Percentiles rank a stretch among this genome's conserved stretches.
phyloP scores from a whole-genome alignment of 2,329 filamentous ascomycete genomes.

The Zymoseptoria brevis region DNA sequence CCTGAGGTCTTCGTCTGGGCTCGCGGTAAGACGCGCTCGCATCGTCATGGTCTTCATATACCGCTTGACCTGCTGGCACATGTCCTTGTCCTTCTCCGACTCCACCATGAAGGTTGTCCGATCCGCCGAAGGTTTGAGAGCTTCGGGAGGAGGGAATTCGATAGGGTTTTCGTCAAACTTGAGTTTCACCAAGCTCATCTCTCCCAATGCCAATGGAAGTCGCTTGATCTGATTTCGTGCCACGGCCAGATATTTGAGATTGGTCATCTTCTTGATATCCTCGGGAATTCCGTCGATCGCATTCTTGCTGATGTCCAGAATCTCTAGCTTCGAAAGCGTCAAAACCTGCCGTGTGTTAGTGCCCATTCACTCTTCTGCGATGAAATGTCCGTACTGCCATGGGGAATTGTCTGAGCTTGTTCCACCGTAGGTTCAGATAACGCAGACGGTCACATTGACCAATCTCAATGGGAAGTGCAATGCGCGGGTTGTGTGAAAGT shows the following conservation, averaged over 20 bases:
- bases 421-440: constrained; percentile 74
- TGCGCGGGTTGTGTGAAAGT: constrained; percentile 70
- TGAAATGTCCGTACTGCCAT: constrained; percentile 46
- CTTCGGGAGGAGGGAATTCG: constrained; percentile 57
- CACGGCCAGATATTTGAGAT: constrained; percentile 80
- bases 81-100: constrained; percentile 52
- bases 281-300: constrained; percentile 69
- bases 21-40: constrained; percentile 19
- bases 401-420: constrained; percentile 61
- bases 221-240: constrained; percentile 81
- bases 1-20: constrained; percentile 24
- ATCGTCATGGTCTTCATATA: constrained; percentile 44
- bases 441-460: constrained; percentile 68
- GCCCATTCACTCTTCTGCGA: not conserved
- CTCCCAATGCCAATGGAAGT: constrained; percentile 73
- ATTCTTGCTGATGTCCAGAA: constrained; percentile 86
- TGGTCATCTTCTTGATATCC: constrained; percentile 71
- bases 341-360: constrained; percentile 55
- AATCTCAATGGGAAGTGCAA: constrained; percentile 61
- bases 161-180: constrained; percentile 87
- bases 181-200: constrained; percentile 86
- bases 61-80: constrained; percentile 53
- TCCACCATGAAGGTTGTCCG: constrained; percentile 37
- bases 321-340: constrained; percentile 77
- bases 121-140: constrained; percentile 25